Evolutionary conservation across 2,329 filamentous ascomycete genomes (phyloP), one percentile per base, ranked within the genome.

Genomic region (Phaeosphaeria sp.): DNA sequence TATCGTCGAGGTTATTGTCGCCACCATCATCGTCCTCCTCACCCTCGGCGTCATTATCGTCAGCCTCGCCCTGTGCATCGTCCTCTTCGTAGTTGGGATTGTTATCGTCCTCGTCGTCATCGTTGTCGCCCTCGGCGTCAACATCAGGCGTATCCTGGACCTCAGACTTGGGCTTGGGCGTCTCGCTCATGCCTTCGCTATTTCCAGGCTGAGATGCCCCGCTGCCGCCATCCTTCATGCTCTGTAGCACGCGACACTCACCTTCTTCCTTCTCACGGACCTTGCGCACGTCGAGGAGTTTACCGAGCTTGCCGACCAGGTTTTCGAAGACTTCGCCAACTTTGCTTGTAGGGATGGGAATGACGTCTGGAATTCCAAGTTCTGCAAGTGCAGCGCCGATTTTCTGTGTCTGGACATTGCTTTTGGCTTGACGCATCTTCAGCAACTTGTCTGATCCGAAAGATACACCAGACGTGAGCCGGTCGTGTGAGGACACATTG

Each of bases 371-470:
- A 43, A 95, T 86, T 43, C 91, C 89, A 6, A 94, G 81, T 75
- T 93, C 89, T 43, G 83, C 83, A 22, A 95, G 85, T 4, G 88
- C 88, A 53, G 89, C 89, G 15, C 84, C 87, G 62, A 95, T 93
- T 62, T 91, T 90, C 59, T 87, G 78, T 64, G 91, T 91, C 73
- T 93, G 91, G 59, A 90, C 86, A 53, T 89, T 87, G 17, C 86
- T 90, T 79, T 93, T 93, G 63, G 90, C 90, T 39, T 88, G 87
- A 55, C 92, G 89, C 22, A 92, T 86, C 76, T 93, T 93, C 66
- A 89, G 89, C 57, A 94, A 86, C 74, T 87, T 89, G 68, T 94
- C 91, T 25, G 92, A 92, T 13, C 94, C 91, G 84, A 98, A 98
- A 15, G 91, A 90, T 36, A 97, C 91, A 6, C 95, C 94, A 8